Evolutionary conservation across 345 rosid genomes (phyloP), one percentile per base, ranked within the genome.

Genomic region (Camelina laxa): DNA sequence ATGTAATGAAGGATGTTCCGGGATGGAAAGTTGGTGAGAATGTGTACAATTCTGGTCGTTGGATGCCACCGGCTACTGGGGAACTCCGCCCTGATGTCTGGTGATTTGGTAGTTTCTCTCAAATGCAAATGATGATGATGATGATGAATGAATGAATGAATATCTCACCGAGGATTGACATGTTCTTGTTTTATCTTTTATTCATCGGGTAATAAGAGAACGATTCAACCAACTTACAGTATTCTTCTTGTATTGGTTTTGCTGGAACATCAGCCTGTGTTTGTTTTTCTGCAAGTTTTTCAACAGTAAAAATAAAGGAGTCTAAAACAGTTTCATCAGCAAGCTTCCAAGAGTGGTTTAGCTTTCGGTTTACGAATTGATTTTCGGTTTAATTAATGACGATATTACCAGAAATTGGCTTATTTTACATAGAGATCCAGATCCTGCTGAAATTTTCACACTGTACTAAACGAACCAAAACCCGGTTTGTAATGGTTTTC

Each of bases 31-130:
- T 95, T 15, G 99, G 99, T 9, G 97, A 88, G 82, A 95, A 68
- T 68, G 98, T 95, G 19, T 95, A 95, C 77, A 85, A 95, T 83
- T 90, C 99, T 42, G 94, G 98, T 49, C 90, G 78, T 76, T 95
- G 99, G 99, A 89, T 92, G 92, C 99, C 99, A 19, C 99, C 99
- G n/a, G 90, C 99, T 20, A 88, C 87, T 9, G 99, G 99, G 0
- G 99, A 92, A 83, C 94, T 95, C 73, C 99, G 99, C 51, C 94
- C 98, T 38, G 99, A 95, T 38, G 96, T 89, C 62, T 95, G 99
- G 99, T 95, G 87, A 92, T 73, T 22, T n/a, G 39, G 10, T 21
- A 31, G 53, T 38, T 55, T 67, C 11, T 56, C 65, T 61, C 49
- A 35, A 35, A 54, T 45, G 36, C 75, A 63, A 47, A 55, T 70